Percentiles rank a stretch among this genome's conserved stretches.
Evolutionary conservation across 1,139 yeast species (phyloP).

Genomic region (Eremothecium coryli): DNA sequence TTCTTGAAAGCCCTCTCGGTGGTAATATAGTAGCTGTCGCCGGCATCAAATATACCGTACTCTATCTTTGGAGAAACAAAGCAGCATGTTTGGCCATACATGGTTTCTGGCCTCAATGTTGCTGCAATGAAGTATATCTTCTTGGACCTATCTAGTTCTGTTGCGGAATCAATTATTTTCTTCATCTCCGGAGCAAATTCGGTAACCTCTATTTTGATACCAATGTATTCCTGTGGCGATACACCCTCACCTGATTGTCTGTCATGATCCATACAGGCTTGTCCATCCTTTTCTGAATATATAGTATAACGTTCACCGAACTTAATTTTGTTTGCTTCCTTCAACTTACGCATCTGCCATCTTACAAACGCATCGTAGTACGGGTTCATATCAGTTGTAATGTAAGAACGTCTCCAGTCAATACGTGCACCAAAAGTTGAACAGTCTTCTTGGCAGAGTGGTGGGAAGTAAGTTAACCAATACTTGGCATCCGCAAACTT

Average conservation of each 20-base stretch:
- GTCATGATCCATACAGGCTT: constrained; percentile 99
- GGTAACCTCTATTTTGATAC: constrained; percentile 69
- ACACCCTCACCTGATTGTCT: constrained; percentile 97
- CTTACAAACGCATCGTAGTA: constrained; percentile 91
- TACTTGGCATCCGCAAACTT: constrained; percentile 82
- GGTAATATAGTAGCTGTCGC: constrained; percentile 72
- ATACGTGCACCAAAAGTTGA: constrained; percentile 81
- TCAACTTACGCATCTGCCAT: constrained; percentile 93
- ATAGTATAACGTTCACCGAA: constrained; percentile 98
- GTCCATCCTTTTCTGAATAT: constrained; percentile 96
- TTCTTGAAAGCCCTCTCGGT: constrained; percentile 97
- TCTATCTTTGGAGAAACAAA: constrained; percentile 91
- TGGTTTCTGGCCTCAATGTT: constrained; percentile 96
- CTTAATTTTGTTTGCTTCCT: constrained; percentile 81
- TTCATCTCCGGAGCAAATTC: constrained; percentile 39
- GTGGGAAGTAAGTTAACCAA: constrained; percentile 92
- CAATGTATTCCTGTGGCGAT: constrained; percentile 92
- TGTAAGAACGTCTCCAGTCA: constrained; percentile 96
- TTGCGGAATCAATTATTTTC: constrained; percentile 34
- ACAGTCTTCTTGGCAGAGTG: constrained; percentile 75
- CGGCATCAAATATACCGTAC: constrained; percentile 87
- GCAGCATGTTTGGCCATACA: constrained; percentile 98
- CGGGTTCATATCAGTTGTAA: constrained; percentile 91
- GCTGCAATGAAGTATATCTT: constrained; percentile 86
- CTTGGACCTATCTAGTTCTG: constrained; percentile 50